Base-by-base conservation (phyloP, 148 eudicot species). In the Fagopyrum esculentum region DNA sequence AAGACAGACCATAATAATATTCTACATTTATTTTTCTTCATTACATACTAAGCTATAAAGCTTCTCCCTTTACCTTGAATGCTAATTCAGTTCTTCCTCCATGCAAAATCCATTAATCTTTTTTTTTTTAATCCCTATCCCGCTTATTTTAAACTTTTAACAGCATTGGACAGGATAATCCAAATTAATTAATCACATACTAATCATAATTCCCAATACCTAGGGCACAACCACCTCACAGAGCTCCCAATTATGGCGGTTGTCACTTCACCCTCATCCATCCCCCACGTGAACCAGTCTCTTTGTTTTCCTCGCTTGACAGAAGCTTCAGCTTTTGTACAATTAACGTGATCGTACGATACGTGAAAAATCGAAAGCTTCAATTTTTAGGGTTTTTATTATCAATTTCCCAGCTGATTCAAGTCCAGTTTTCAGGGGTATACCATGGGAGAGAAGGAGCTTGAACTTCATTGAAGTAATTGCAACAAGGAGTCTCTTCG, bases 391-490 rank as follows among this genome's bases (percentile, higher is more conserved):
- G 40, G 40, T 35, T 35, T 35, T 22, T 22, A 22, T 22, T 35
- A 35, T 35, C 40, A 1, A 49, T 49, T 49, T 49, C 52, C 2
- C 52, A 49, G 12, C 12, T 49, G 52, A 3, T 16, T 60, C 66
- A 60, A 35, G 66, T 26, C 71, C 71, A 66, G 9, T 15, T 66
- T 8, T 66, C 71, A 40, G 71, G 9, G 71, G 17, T 66, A 46
- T 35, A 66, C 71, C 71, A 66, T 10, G 82, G 89, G 19, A 91
- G 89, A 22, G 83, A 78, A 1, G 96, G 93, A 80, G 96, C 89
- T 78, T 89, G 91, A n/a, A 87, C 96, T 45, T 91, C 96, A 0
- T 89, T 78, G 71, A 90, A 90, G 80, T 92, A 90, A 72, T 86
- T 86, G 74, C 97, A 91, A 16, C 63, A 57, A 17, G 69, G 69